A percentile compares a stretch with the other conserved stretches of the same genome.
Conservation (phyloP, 164 flowering plant species). For the Umbellularia californica region DNA sequence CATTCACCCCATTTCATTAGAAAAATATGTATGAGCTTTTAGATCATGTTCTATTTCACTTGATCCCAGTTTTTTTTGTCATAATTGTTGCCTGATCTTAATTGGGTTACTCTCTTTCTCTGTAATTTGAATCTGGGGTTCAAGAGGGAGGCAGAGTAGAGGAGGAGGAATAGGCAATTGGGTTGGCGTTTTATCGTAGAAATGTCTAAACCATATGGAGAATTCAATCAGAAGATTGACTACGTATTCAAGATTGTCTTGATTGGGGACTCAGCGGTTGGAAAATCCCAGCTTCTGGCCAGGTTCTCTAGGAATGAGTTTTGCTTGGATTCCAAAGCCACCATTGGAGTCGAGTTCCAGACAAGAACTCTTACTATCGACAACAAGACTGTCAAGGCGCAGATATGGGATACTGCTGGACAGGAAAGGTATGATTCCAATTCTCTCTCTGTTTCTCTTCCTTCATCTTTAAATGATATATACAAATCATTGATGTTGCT, state of each 20-base stretch:
- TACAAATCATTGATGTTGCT: too few species aligned
- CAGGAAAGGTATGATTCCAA: slow-evolving; percentile 46
- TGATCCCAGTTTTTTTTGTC: neutral
- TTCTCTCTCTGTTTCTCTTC: neutral
- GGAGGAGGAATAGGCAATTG: neutral
- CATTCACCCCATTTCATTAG: too few species aligned
- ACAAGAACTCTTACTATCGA: slow-evolving; percentile 56
- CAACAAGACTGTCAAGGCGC: slow-evolving; percentile 65
- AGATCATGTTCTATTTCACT: neutral
- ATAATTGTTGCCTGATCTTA: neutral
- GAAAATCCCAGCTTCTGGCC: slow-evolving; percentile 66
- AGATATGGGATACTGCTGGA: slow-evolving; percentile 77
- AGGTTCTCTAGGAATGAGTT: slow-evolving; percentile 65
- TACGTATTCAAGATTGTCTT: slow-evolving; percentile 65
- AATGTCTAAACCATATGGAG: slow-evolving; percentile 64
- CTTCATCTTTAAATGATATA: too few species aligned
- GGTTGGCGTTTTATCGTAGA: neutral
- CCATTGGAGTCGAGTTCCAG: slow-evolving; percentile 72
- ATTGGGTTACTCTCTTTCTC: neutral
- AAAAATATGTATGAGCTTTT: neutral
- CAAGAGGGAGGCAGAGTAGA: neutral
- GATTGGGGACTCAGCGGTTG: slow-evolving; percentile 69
- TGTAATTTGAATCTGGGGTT: neutral
- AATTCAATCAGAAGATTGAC: slow-evolving; percentile 61
- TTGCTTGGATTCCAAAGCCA: slow-evolving; percentile 61